Conservation (phyloP, 192 early-diverging fungal species). For the Haplosporangium gracile region DNA sequence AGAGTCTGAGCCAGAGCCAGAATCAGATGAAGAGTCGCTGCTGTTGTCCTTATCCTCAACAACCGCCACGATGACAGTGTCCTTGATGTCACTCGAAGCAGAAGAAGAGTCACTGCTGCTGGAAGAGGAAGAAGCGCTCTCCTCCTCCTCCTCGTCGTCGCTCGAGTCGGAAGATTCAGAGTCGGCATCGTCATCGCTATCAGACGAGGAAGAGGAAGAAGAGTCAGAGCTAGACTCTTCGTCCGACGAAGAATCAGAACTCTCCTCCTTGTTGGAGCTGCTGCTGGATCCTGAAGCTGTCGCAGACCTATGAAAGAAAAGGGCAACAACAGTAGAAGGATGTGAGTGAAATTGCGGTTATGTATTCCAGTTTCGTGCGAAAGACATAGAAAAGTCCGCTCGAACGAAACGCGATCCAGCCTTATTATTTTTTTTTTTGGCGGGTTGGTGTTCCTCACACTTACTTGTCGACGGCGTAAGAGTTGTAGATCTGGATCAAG, state of each 20-base stretch:
- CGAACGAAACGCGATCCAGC: neutral
- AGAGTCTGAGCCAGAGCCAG: neutral
- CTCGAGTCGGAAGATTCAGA: constrained; percentile 38
- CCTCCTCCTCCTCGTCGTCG: constrained; percentile 13
- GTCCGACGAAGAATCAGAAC: constrained; percentile 29
- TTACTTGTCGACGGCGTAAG: constrained; percentile 7
- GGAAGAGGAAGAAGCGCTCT: constrained; percentile 50
- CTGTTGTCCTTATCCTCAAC: constrained; percentile 16
- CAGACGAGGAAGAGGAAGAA: constrained; percentile 48
- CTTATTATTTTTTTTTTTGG: neutral
- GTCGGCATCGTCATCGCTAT: constrained; percentile 52
- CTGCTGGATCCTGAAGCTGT: constrained; percentile 16
- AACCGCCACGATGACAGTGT: constrained; percentile 1
- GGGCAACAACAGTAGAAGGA: too few species aligned
- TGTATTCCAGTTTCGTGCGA: neutral
- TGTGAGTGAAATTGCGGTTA: too few species aligned
- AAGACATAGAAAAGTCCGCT: neutral
- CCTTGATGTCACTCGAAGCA: constrained; percentile 20
- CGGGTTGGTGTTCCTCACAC: neutral
- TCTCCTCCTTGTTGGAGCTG: constrained; percentile 15
- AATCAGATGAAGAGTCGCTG: constrained; percentile 24
- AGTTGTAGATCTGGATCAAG: constrained; percentile 41
- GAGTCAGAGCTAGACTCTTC: constrained; percentile 24
- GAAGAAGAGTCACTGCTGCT: constrained; percentile 54
- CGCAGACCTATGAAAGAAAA: neutral